phyloP scores from a whole-genome alignment of 2,329 filamentous ascomycete species.

The Bipolaris bicolor region DNA sequence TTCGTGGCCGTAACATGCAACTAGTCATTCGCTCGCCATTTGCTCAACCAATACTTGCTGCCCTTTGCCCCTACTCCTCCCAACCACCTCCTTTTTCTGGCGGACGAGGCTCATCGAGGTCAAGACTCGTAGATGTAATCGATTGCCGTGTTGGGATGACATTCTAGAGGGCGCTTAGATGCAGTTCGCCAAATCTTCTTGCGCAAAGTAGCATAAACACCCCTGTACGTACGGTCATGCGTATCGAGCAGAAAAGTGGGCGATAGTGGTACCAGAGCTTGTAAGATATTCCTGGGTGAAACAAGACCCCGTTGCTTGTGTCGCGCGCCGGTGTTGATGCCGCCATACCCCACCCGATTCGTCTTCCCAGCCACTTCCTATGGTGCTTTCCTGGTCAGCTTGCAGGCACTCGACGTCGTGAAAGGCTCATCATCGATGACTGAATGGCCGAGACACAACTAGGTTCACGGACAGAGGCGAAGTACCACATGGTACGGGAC shows the following conservation, averaged over 20 bases:
- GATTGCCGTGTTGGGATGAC: slow-evolving; percentile 6
- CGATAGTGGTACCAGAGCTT: slow-evolving; percentile 28
- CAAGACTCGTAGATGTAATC: slow-evolving; percentile 1
- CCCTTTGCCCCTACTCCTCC: background rate
- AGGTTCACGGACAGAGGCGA: slow-evolving; percentile 35
- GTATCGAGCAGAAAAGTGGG: slow-evolving; percentile 19
- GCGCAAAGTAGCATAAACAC: slow-evolving; percentile 13
- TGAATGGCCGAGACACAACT: slow-evolving; percentile 33
- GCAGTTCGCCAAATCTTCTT: slow-evolving; percentile 17
- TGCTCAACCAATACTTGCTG: slow-evolving; percentile 10
- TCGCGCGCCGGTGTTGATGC: slow-evolving; percentile 29
- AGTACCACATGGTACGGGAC: slow-evolving; percentile 33
- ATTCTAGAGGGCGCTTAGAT: slow-evolving; percentile 28
- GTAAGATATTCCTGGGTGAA: slow-evolving; percentile 35
- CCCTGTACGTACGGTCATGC: slow-evolving; percentile 39
- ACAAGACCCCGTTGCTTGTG: slow-evolving; percentile 39
- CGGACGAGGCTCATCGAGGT: slow-evolving; percentile 3
- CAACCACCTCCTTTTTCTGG: slow-evolving; percentile 2
- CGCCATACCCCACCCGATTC: slow-evolving; percentile 28
- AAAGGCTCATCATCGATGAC: slow-evolving; percentile 20
- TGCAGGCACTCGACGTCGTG: slow-evolving; percentile 35
- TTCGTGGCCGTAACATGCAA: slow-evolving; percentile 24
- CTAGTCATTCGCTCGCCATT: slow-evolving; percentile 25
- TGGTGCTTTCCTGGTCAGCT: slow-evolving; percentile 30
- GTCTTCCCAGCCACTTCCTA: slow-evolving; percentile 28